These are phyloP conservation scores for Zygnema cylindricum DNA, from an alignment of 139 green algal genomes.

Conservation along the genomic window DNA sequence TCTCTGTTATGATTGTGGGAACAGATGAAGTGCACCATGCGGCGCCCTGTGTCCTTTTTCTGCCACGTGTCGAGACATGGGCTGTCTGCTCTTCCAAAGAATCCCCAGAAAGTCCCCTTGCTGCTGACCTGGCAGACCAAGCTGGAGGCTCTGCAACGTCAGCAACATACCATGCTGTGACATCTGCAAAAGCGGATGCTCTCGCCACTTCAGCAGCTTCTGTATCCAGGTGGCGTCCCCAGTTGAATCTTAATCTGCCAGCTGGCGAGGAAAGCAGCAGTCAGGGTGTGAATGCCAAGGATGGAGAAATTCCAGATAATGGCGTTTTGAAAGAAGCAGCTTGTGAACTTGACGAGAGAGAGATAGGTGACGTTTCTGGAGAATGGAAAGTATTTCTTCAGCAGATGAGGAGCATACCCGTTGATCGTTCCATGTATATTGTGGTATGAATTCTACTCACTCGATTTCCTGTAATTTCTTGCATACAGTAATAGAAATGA, in stretches of 20 bases:
- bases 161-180: not conserved
- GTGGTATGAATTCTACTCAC: not conserved
- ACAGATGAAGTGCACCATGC: constrained; percentile 4
- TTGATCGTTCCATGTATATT: not conserved
- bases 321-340: not conserved
- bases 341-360: not conserved
- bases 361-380: not conserved
- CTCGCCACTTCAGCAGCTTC: not conserved
- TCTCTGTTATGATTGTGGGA: no score
- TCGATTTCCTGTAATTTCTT: no score
- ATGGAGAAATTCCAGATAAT: not conserved
- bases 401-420: not conserved
- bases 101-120: not conserved
- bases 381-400: not conserved
- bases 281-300: not conserved
- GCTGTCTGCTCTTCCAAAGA: not conserved
- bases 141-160: no score
- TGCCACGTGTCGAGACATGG: constrained; percentile 43
- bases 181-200: not conserved
- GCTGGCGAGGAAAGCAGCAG: not conserved
- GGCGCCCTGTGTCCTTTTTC: constrained; percentile 20
- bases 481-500: no score
- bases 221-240: not conserved
- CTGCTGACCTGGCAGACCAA: not conserved
- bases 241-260: not conserved